Conservation (phyloP, 371 early-diverging fungal genomes). For the Mortierella sp. region DNA sequence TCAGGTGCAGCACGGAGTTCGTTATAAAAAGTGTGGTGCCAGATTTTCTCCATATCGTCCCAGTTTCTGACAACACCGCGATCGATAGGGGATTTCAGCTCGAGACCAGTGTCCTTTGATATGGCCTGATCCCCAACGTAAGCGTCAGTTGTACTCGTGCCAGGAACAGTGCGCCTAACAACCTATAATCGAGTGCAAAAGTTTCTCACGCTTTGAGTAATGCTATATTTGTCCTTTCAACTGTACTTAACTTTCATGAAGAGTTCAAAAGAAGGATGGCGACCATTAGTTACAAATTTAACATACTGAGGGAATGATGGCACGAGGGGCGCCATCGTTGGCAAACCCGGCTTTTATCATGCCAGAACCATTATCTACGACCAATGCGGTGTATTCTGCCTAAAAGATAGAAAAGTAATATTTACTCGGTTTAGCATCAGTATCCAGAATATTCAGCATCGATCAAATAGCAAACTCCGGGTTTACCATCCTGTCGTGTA, state of each 20-base stretch:
- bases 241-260: not conserved
- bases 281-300: not conserved
- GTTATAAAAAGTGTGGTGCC: slow-evolving; percentile 94
- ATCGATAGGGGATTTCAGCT: slow-evolving; percentile 93
- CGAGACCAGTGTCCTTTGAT: slow-evolving; percentile 90
- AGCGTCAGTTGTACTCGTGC: slow-evolving; percentile 92
- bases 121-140: slow-evolving; percentile 95
- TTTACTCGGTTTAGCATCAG: too few species aligned
- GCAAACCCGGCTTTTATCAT: slow-evolving; percentile 98
- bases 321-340: slow-evolving; percentile 94
- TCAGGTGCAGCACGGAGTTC: slow-evolving; percentile 94
- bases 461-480: too few species aligned
- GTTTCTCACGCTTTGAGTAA: not conserved
- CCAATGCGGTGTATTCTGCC: slow-evolving; percentile 47
- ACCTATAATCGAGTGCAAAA: slow-evolving; percentile 53
- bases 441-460: too few species aligned
- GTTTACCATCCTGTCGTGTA: too few species aligned
- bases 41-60: slow-evolving; percentile 97
- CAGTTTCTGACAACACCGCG: slow-evolving; percentile 96
- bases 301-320: slow-evolving; percentile 85
- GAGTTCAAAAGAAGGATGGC: not conserved
- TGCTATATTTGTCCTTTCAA: too few species aligned
- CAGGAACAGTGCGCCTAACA: slow-evolving; percentile 96
- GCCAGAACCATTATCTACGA: slow-evolving; percentile 87
- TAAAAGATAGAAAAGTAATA: not conserved